A percentile compares a stretch with the other conserved stretches of the same genome.
Evolutionary conservation across 1,284 basidiomycete species (phyloP).

Genomic region (Crocinoboletus sp.): DNA sequence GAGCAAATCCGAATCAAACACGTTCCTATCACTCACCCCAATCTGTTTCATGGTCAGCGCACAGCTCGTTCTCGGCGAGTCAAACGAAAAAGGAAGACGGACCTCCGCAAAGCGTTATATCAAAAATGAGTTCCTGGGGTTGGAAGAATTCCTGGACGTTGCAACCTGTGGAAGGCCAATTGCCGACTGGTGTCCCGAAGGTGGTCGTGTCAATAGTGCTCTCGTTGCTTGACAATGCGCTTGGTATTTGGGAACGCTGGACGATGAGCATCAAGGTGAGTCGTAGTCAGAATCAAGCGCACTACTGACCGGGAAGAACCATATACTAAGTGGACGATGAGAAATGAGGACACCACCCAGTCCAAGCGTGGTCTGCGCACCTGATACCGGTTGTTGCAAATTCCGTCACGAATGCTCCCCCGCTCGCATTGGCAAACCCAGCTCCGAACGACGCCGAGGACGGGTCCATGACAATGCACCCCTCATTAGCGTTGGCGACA

Average conservation of each 20-base stretch:
- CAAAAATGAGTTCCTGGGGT: slow-evolving; percentile 64
- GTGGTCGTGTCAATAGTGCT: slow-evolving; percentile 57
- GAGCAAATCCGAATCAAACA: background rate
- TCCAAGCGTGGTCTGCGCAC: slow-evolving; percentile 36
- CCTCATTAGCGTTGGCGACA: slow-evolving; percentile 50
- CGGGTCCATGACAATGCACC: slow-evolving; percentile 57
- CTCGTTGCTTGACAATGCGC: slow-evolving; percentile 46
- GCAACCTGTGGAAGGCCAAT: slow-evolving; percentile 61
- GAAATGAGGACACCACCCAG: background rate
- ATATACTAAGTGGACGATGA: slow-evolving; percentile 44
- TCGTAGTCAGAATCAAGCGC: background rate
- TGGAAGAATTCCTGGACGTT: slow-evolving; percentile 57
- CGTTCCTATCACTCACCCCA: slow-evolving; percentile 38
- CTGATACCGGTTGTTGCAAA: slow-evolving; percentile 59
- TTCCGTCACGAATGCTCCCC: slow-evolving; percentile 72
- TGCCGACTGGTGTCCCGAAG: slow-evolving; percentile 64
- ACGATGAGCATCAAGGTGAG: slow-evolving; percentile 4
- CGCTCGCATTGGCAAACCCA: slow-evolving; percentile 58
- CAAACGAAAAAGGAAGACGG: slow-evolving; percentile 7
- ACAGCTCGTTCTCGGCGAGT: background rate
- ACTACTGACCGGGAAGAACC: slow-evolving; percentile 62
- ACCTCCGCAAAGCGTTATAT: slow-evolving; percentile 71
- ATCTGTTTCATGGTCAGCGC: slow-evolving; percentile 21
- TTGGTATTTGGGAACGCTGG: slow-evolving; percentile 55
- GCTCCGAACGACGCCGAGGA: slow-evolving; percentile 56